phyloP scores from a whole-genome alignment of 495 filamentous ascomycete species.

The Xylaria nigripes region DNA sequence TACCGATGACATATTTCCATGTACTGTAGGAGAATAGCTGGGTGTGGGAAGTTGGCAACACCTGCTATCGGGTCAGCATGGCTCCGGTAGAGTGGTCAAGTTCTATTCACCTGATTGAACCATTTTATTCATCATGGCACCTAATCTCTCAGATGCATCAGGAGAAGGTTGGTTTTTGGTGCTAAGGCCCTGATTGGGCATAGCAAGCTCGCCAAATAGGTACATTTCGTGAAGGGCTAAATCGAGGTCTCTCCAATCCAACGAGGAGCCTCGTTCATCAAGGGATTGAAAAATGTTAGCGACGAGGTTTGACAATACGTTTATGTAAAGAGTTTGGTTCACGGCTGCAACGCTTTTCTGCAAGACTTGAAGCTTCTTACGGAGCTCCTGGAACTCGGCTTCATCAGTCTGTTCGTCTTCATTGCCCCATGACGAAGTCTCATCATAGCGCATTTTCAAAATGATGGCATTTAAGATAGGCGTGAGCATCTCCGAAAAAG shows the following conservation, averaged over 20 bases:
- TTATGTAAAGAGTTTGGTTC: constrained; percentile 75
- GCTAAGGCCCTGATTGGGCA: constrained; percentile 76
- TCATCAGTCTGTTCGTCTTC: constrained; percentile 95
- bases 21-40: constrained; percentile 86
- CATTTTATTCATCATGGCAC: constrained; percentile 90
- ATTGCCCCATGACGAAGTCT: constrained; percentile 86
- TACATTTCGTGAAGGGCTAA: constrained; percentile 95
- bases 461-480: constrained; percentile 87
- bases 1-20: constrained; percentile 98
- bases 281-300: constrained; percentile 71
- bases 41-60: constrained; percentile 77
- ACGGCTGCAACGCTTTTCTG: constrained; percentile 85
- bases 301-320: constrained; percentile 76
- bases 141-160: constrained; percentile 64
- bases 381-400: constrained; percentile 93
- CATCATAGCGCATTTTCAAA: constrained; percentile 92
- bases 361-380: constrained; percentile 76
- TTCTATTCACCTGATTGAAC: constrained; percentile 69
- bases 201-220: constrained; percentile 85
- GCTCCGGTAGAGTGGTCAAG: background rate
- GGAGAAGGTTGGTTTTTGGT: constrained; percentile 70
- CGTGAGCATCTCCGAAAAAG: constrained; percentile 69
- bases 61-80: constrained; percentile 40
- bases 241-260: constrained; percentile 94
- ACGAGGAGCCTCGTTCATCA: constrained; percentile 56